Evolutionary conservation across 176 grass and related monocot species (phyloP), one percentile per base, ranked within the genome.

Genomic region (Phoenix roebelenii): DNA sequence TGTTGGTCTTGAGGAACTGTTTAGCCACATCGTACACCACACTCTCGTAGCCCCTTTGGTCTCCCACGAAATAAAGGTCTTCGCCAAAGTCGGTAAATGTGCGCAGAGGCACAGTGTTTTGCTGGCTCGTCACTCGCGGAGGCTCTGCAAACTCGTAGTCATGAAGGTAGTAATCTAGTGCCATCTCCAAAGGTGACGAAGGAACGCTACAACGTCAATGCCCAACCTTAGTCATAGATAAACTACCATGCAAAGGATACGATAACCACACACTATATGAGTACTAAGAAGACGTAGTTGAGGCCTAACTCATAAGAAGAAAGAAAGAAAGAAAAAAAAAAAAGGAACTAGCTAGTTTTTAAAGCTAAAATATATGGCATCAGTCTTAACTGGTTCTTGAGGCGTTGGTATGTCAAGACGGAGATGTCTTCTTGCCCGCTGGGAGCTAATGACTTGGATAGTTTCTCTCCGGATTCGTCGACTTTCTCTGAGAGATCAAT

Each of bases 71-170:
- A 67, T 81, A 52, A 1, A 63, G 15, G 18, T 81, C 81, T 1
- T 89, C 77, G 0, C 85, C 85, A 3, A 80, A 84, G 55, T 75
- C 6, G 4, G 22, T 23, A 44, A 81, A 84, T 6, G 85, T 84
- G 15, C 74, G 24, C 57, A 71, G 49, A 5, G 81, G 81, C 4
- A 77, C 25, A 0, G 81, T 89, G 52, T 78, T 84, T 63, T 89
- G 85, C 53, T 84, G 60, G 57, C 86, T 85, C 9, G 86, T 89
- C 25, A 81, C 58, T 6, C 77, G 77, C 12, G 81, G 81, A 6
- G 81, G 81, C 69, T 89, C 77, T 17, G 81, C 77, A 48, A 81
- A 84, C 72, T 89, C 86, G 39, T 72, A 85, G 69, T 89, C 81
- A 22, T 75, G 57, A 29, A 17, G 60, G 63, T 39, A 89, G 77